These are phyloP conservation scores for Microcyclosporella mali DNA, from an alignment of 2,329 filamentous ascomycete genomes.

Conservation along the genomic window DNA sequence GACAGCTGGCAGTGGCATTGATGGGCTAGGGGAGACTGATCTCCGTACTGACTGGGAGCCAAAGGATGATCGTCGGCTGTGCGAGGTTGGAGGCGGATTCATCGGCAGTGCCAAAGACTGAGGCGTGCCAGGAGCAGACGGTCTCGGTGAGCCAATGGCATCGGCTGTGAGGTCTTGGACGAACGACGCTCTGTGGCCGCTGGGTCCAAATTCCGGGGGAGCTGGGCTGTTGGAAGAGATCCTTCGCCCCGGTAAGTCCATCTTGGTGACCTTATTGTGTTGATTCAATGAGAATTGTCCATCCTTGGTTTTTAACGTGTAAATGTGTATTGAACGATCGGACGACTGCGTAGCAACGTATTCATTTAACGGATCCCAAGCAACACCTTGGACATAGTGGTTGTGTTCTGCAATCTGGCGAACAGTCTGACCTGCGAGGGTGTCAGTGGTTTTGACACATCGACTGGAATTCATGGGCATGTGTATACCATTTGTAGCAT, in stretches of 20 bases:
- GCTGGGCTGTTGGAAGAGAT: slow-evolving; percentile 90
- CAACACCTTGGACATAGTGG: slow-evolving; percentile 96
- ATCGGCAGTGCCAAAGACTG: slow-evolving; percentile 84
- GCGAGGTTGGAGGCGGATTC: slow-evolving; percentile 89
- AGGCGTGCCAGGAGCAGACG: slow-evolving; percentile 89
- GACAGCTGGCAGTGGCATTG: slow-evolving; percentile 86
- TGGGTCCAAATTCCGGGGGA: slow-evolving; percentile 67
- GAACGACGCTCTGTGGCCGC: slow-evolving; percentile 50
- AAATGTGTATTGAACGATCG: slow-evolving; percentile 95
- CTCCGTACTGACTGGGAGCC: slow-evolving; percentile 62
- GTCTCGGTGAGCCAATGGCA: slow-evolving; percentile 71
- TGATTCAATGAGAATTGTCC: slow-evolving; percentile 82
- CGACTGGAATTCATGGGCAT: not conserved
- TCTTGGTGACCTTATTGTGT: slow-evolving; percentile 76
- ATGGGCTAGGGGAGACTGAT: slow-evolving; percentile 88
- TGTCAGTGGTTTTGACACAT: slow-evolving; percentile 15
- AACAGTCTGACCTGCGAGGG: slow-evolving; percentile 55
- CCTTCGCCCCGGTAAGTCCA: slow-evolving; percentile 84
- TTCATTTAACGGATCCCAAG: slow-evolving; percentile 97
- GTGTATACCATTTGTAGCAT: slow-evolving; percentile 70
- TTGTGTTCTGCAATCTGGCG: slow-evolving; percentile 95
- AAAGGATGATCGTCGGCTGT: slow-evolving; percentile 92
- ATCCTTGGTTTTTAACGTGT: slow-evolving; percentile 92
- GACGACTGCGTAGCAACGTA: slow-evolving; percentile 98
- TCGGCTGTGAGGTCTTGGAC: slow-evolving; percentile 50